Evolutionary conservation across 2,329 filamentous ascomycete species (phyloP).

Genomic region (Trichoderma oligosporum): DNA sequence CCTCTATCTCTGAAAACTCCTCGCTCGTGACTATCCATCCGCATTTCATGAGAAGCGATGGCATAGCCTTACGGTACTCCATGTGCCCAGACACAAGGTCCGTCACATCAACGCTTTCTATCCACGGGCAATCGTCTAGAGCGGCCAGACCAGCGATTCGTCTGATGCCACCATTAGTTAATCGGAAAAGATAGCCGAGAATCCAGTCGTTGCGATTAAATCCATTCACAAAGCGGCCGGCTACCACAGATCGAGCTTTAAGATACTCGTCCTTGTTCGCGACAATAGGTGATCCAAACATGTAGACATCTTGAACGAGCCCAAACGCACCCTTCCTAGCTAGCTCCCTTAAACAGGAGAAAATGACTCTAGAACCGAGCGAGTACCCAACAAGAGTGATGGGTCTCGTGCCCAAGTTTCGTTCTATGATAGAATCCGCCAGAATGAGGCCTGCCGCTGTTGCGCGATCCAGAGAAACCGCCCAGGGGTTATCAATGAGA

Average conservation of each 20-base stretch:
- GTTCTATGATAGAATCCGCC: conserved; percentile 87
- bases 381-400: conserved; percentile 95
- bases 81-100: conserved; percentile 86
- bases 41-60: conserved; percentile 76
- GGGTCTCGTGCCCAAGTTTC: conserved; percentile 84
- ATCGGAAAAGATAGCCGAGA: conserved; percentile 87
- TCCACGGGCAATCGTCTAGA: conserved; percentile 68
- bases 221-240: conserved; percentile 91
- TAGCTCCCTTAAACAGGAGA: conserved; percentile 83
- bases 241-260: conserved; percentile 74
- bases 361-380: conserved; percentile 86
- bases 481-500: conserved; percentile 97
- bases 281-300: conserved; percentile 90
- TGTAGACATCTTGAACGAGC: conserved; percentile 88
- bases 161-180: conserved; percentile 88
- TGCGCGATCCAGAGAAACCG: conserved; percentile 88
- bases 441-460: conserved; percentile 86
- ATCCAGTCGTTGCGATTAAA: conserved; percentile 98
- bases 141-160: conserved; percentile 78
- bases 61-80: conserved; percentile 94
- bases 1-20: conserved; percentile 94
- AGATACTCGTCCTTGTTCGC: conserved; percentile 88
- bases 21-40: conserved; percentile 91
- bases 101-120: conserved; percentile 89
- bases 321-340: conserved; percentile 79